Percentiles rank a stretch among this genome's conserved stretches.
Evolutionary conservation across 148 eudicot species (phyloP).

Genomic region (Selenicereus undatus): DNA sequence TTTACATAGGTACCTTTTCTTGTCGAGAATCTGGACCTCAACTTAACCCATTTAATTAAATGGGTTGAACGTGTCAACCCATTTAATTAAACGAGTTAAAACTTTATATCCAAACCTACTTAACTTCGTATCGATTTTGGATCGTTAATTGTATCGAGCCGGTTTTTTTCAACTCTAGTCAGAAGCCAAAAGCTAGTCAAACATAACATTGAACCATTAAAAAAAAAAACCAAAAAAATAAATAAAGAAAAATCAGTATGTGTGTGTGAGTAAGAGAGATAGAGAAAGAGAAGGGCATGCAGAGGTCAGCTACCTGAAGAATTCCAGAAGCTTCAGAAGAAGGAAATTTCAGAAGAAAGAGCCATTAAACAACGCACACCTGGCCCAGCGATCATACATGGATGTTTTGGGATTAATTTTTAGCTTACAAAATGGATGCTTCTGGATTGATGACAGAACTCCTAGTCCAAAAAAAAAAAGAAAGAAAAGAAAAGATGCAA

Average conservation of each 20-base stretch:
- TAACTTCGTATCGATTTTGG: too few species aligned
- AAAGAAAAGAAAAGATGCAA: background rate
- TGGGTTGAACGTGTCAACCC: too few species aligned
- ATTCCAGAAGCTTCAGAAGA: conserved; percentile 15
- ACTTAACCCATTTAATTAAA: too few species aligned
- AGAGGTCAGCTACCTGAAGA: background rate
- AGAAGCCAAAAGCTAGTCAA: background rate
- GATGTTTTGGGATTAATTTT: background rate
- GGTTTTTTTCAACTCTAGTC: too few species aligned
- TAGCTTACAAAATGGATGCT: conserved; percentile 1
- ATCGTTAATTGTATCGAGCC: too few species aligned
- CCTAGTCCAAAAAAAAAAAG: background rate
- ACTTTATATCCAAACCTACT: too few species aligned
- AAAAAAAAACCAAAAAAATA: background rate
- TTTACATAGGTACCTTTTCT: too few species aligned
- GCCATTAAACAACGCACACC: background rate
- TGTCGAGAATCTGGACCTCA: too few species aligned
- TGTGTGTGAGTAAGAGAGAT: background rate
- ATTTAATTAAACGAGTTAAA: too few species aligned
- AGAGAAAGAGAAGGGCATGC: background rate
- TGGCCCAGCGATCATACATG: background rate
- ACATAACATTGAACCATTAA: background rate
- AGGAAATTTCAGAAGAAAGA: conserved; percentile 4
- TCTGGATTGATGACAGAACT: background rate
- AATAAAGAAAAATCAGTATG: too few species aligned